Evolutionary conservation across 2,329 filamentous ascomycete species (phyloP).

Genomic region (Fusarium concolor): DNA sequence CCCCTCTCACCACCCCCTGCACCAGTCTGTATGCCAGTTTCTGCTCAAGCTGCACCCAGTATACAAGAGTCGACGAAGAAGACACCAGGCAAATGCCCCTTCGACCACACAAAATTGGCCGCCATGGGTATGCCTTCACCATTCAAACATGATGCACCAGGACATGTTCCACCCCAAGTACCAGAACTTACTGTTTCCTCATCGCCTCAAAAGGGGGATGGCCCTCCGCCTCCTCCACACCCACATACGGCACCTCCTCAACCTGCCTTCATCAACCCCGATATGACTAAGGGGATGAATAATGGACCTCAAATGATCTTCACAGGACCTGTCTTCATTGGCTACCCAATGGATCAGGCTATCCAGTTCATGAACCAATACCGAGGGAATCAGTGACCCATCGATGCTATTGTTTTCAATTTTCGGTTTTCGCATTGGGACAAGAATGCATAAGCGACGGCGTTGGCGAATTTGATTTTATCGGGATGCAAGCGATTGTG

Average conservation of each 20-base stretch:
- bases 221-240: constrained; percentile 9
- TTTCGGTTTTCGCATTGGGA: constrained; percentile 14
- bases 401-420: constrained; percentile 15
- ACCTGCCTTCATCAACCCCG: constrained; percentile 66
- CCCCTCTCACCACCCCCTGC: constrained; percentile 69
- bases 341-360: constrained; percentile 87
- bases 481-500: constrained; percentile 32
- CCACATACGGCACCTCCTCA: constrained; percentile 47
- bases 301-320: constrained; percentile 79
- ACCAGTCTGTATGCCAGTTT: constrained; percentile 63
- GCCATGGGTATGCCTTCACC: constrained; percentile 47
- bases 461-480: constrained; percentile 40
- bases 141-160: constrained; percentile 22
- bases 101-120: constrained; percentile 62
- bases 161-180: constrained; percentile 20
- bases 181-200: constrained; percentile 28
- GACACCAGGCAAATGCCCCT: constrained; percentile 66
- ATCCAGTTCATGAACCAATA: constrained; percentile 76
- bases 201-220: constrained; percentile 39
- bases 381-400: constrained; percentile 48
- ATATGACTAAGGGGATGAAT: constrained; percentile 48
- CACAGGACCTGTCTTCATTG: constrained; percentile 93
- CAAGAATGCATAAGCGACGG: constrained; percentile 48
- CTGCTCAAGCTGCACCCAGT: constrained; percentile 42
- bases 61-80: constrained; percentile 46